Base-by-base conservation (phyloP, 148 eudicot species). In the Chenopodium formosanum region DNA sequence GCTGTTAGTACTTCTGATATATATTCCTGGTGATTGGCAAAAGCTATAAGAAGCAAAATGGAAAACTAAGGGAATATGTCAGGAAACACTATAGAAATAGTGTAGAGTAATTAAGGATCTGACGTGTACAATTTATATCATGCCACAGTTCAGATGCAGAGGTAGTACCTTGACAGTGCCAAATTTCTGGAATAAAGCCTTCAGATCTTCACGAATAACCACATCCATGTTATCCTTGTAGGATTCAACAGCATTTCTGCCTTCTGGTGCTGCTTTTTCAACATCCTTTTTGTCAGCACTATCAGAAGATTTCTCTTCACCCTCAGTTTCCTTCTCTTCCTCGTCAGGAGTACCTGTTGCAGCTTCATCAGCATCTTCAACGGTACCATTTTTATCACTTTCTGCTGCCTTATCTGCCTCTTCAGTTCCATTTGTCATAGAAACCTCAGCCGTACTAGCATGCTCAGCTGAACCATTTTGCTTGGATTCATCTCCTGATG, bases 131-230 rank as follows among this genome's bases (percentile, higher is more conserved):
- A 40, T n/a, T 3, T 34, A 60, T 9, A 17, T 10, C 69, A 37
- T 23, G 46, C n/a, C 29, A 53, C 22, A 47, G 10, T 22, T 32
- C 6, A 48, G 56, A 81, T 29, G 46, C 70, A 46, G 9, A 48
- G 25, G 3, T 89, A 44, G 46, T 92, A 96, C 99, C 98, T 92
- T 96, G 25, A 96, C 90, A 29, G 82, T 78, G 77, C 99, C 99
- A 84, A 88, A 96, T 75, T 89, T 96, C 74, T 82, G 82, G 79
- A 96, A 94, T 46, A 90, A 81, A 47, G 85, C 87, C 88, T 90
- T 96, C 62, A 96, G 85, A 85, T 96, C 99, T 82, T 96, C 99
- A 75, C 99, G 93, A 68, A 89, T 67, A 79, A 96, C 88, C 70
- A 93, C 90, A 85, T 92, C 85, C 85, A 84, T 86, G 82, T 93